phyloP scores from a whole-genome alignment of 2,329 filamentous ascomycete species.

The Phaeosphaeriaceae sp. region DNA sequence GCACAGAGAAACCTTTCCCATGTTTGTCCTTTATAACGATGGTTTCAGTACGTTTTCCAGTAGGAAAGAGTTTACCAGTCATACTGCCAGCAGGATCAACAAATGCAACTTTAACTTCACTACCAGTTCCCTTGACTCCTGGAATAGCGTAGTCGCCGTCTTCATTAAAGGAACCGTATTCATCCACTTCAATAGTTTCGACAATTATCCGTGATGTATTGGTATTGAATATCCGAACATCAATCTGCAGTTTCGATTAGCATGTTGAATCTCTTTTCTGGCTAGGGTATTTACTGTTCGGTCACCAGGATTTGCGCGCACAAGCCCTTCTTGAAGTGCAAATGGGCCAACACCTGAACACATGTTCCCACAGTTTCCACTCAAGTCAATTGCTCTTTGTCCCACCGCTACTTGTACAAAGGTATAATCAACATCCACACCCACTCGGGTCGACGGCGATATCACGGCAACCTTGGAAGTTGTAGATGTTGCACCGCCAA shows the following conservation, averaged over 20 bases:
- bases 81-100: conserved; percentile 67
- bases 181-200: conserved; percentile 58
- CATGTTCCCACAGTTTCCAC: conserved; percentile 79
- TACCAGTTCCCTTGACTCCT: conserved; percentile 65
- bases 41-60: conserved; percentile 59
- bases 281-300: conserved; percentile 15
- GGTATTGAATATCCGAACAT: conserved; percentile 69
- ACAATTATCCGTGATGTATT: conserved; percentile 69
- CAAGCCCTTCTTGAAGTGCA: conserved; percentile 61
- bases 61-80: conserved; percentile 66
- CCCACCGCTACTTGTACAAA: conserved; percentile 73
- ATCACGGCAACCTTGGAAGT: conserved; percentile 74
- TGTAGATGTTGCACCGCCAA: conserved; percentile 71
- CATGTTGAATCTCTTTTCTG: not conserved
- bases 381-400: conserved; percentile 66
- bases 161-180: conserved; percentile 48
- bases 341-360: conserved; percentile 69
- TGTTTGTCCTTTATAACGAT: conserved; percentile 43
- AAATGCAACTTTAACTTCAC: conserved; percentile 65
- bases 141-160: conserved; percentile 66
- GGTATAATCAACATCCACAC: conserved; percentile 69
- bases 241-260: conserved; percentile 20
- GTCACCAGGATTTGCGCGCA: conserved; percentile 41
- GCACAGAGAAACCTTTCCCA: conserved; percentile 45
- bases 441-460: conserved; percentile 53